A percentile compares a stretch with the other conserved stretches of the same genome.
These are phyloP conservation scores for Candida khao-thaluensis DNA, from an alignment of 805 yeast species.

Conservation along the genomic window DNA sequence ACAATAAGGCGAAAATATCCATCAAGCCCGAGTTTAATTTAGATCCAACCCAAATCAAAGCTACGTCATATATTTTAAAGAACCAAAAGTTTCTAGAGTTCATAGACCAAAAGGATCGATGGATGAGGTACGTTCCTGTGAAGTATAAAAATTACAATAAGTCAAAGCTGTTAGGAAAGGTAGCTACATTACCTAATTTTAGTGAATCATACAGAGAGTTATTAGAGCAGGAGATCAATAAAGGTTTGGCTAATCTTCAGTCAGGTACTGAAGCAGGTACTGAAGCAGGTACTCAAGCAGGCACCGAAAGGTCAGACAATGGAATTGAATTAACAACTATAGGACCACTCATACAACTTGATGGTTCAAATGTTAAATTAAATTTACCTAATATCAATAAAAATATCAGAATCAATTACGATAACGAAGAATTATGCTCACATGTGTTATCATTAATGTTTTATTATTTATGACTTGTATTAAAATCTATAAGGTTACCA, in stretches of 20 bases:
- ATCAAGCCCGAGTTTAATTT: slow-evolving; percentile 12
- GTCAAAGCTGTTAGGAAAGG: slow-evolving; percentile 7
- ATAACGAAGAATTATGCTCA: slow-evolving; percentile 18
- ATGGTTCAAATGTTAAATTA: slow-evolving; percentile 14
- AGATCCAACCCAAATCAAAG: slow-evolving; percentile 5
- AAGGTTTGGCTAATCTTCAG: slow-evolving; percentile 7
- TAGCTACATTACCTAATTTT: slow-evolving; percentile 6
- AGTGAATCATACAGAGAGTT: slow-evolving; percentile 10
- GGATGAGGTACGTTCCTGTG: slow-evolving; percentile 25
- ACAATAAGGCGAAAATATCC: slow-evolving; percentile 6
- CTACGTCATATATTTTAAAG: slow-evolving; percentile 28
- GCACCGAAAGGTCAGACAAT: neutral
- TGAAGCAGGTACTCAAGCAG: neutral
- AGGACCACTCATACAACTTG: slow-evolving; percentile 16
- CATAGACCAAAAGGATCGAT: slow-evolving; percentile 18
- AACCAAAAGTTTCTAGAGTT: slow-evolving; percentile 20
- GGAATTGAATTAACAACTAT: slow-evolving; percentile 8
- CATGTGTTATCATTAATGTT: slow-evolving; percentile 13
- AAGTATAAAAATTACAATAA: slow-evolving; percentile 23
- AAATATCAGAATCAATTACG: slow-evolving; percentile 17
- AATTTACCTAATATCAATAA: slow-evolving; percentile 16
- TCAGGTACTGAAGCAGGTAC: neutral
- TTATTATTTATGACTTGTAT: slow-evolving; percentile 12
- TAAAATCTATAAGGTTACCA: neutral
- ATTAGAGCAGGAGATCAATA: slow-evolving; percentile 17